A percentile compares a stretch with the other conserved stretches of the same genome.
These are phyloP conservation scores for Rostrohypoxylon terebratum DNA, from an alignment of 495 filamentous ascomycete genomes.

Conservation along the genomic window DNA sequence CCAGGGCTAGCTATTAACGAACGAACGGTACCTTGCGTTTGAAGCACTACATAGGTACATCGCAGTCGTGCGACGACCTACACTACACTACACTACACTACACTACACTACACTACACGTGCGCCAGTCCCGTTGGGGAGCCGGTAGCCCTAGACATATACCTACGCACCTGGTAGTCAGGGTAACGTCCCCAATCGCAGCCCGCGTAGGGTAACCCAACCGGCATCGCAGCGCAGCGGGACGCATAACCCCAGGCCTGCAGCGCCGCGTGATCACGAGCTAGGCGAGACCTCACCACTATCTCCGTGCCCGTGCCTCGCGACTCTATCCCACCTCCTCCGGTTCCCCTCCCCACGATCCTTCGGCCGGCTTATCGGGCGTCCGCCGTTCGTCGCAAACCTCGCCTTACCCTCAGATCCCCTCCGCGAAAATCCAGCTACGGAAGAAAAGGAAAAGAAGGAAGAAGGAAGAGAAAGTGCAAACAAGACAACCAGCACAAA, in stretches of 20 bases:
- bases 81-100: constrained; percentile 11
- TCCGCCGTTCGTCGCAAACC: neutral
- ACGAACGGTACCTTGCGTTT: neutral
- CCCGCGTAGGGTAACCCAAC: constrained; percentile 34
- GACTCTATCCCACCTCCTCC: neutral
- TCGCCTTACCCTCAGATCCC: neutral
- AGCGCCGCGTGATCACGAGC: constrained; percentile 42
- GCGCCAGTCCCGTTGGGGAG: neutral
- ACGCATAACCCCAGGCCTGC: constrained; percentile 38
- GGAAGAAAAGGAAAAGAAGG: neutral
- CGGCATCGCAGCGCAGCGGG: constrained; percentile 13
- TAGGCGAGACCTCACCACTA: constrained; percentile 17
- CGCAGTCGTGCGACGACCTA: neutral
- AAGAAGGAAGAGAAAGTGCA: neutral
- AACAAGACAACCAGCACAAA: neutral
- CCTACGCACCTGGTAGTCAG: no score
- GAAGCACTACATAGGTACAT: neutral
- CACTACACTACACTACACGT: constrained; percentile 11
- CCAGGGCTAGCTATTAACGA: no score
- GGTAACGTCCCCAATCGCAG: no score
- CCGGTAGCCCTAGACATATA: no score
- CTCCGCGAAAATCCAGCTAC: neutral
- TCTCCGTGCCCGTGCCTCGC: neutral
- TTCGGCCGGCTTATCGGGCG: neutral
- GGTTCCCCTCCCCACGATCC: neutral